Base-by-base conservation (phyloP, 2,329 filamentous ascomycete genomes). In the Colletotrichum sp. region DNA sequence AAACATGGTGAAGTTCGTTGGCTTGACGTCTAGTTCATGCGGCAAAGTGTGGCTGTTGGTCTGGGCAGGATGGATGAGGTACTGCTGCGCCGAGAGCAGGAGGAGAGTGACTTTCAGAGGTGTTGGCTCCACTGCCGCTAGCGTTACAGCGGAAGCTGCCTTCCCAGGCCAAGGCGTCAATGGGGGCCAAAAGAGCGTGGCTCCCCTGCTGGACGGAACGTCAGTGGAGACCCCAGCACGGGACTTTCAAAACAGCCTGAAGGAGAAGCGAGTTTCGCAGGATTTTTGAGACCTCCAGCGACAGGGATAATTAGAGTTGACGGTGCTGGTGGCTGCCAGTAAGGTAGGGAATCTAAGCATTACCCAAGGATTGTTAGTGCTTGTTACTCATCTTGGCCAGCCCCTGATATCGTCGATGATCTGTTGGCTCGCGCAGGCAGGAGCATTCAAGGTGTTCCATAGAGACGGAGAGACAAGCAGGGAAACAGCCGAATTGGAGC, bases 191-290 rank as follows among this genome's bases (percentile, higher is more conserved):
- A 26, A 63, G 62, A 71, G 75, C 63, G 66, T 57, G 66, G 59
- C 59, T 62, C 32, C 67, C 60, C 26, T 63, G 60, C 34, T 39
- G 28, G 36, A 48, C 26, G 36, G 75, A 36, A 67, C 64, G 57
- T 72, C 63, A 62, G 62, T 34, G 73, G 71, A 69, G 64, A 60
- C 60, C 60, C 55, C 64, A 63, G 73, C 69, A 77, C 77, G 70
- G 74, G 59, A 75, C 71, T 78, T 76, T 76, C 82, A 80, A 84
- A 85, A 84, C 83, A 81, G 78, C 77, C 77, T 84, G 83, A 82
- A 81, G 81, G 77, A 78, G 73, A 85, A 85, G 83, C 83, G 84
- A 85, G 84, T 86, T 85, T 86, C 84, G 82, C 78, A 78, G 69
- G 62, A 73, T 75, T 78, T 79, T 69, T 79, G 79, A 78, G 77